Conservation (phyloP, 495 filamentous ascomycete species). For the Thermochaetoides thermophila region DNA sequence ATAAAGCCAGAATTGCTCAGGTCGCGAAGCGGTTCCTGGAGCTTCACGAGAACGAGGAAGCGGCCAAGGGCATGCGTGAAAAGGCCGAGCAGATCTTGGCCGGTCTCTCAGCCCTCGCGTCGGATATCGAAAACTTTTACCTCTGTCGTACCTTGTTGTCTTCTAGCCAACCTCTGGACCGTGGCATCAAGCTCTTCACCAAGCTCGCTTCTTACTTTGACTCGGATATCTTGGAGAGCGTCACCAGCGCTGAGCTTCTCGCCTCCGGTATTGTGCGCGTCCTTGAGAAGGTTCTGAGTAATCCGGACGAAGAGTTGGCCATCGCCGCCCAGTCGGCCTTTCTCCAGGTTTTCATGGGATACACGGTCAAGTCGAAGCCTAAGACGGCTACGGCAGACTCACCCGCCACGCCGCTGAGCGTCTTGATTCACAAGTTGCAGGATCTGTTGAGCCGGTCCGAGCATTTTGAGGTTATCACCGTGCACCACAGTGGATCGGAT, state of each 20-base stretch:
- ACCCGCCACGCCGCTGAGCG: constrained; percentile 71
- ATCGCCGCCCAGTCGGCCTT: constrained; percentile 65
- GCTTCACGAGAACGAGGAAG: constrained; percentile 61
- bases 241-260: constrained; percentile 92
- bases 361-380: constrained; percentile 43
- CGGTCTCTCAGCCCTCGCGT: constrained; percentile 54
- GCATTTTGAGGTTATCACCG: constrained; percentile 94
- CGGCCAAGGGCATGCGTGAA: constrained; percentile 50
- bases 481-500: constrained; percentile 85
- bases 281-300: constrained; percentile 67
- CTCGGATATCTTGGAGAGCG: constrained; percentile 71
- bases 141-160: constrained; percentile 31
- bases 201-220: constrained; percentile 79
- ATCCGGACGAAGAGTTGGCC: constrained; percentile 39
- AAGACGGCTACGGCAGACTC: constrained; percentile 47
- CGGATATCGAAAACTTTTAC: constrained; percentile 56
- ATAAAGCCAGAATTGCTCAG: constrained; percentile 58
- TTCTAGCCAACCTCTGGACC: constrained; percentile 25
- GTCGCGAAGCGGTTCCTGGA: constrained; percentile 73
- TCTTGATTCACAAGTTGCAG: constrained; percentile 86
- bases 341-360: constrained; percentile 85
- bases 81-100: constrained; percentile 63
- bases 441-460: constrained; percentile 91
- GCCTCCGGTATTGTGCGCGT: constrained; percentile 78
- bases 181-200: constrained; percentile 52